A percentile compares a stretch with the other conserved stretches of the same genome.
Evolutionary conservation across 306 rosid species (phyloP).

Genomic region (Vigna nakashimae): DNA sequence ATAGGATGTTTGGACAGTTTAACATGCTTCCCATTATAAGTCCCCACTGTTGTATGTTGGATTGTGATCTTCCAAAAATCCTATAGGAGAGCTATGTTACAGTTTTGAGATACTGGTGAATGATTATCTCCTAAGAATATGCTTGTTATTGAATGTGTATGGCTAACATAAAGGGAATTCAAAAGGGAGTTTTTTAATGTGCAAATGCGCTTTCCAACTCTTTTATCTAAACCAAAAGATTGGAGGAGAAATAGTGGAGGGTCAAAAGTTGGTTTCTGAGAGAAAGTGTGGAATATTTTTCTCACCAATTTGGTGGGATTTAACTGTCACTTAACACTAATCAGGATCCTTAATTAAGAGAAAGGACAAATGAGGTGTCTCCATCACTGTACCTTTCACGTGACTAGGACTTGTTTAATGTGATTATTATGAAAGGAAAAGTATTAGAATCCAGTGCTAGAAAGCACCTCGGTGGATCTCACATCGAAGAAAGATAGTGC

Average conservation of each 20-base stretch:
- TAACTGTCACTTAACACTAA: slow-evolving; percentile 29
- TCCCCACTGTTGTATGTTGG: not conserved
- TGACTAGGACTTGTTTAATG: slow-evolving; percentile 3
- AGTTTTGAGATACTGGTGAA: not conserved
- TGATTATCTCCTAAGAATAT: not conserved
- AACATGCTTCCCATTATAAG: not conserved
- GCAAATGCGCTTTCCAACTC: not conserved
- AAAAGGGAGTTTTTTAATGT: not conserved
- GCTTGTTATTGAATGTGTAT: not conserved
- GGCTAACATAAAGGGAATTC: not conserved
- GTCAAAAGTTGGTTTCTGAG: slow-evolving; percentile 22
- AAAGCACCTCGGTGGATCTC: slow-evolving; percentile 26
- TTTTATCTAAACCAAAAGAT: not conserved
- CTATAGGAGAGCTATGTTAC: not conserved
- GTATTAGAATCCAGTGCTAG: not conserved
- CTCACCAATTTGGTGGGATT: not conserved
- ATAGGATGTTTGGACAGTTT: not conserved
- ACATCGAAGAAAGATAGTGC: slow-evolving; percentile 10
- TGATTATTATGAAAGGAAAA: slow-evolving; percentile 29
- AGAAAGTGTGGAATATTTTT: not conserved
- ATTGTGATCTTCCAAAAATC: not conserved
- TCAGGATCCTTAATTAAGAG: not conserved
- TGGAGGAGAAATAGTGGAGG: slow-evolving; percentile 24
- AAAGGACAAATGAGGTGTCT: slow-evolving; percentile 33
- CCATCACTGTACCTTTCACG: slow-evolving; percentile 23